Evolutionary conservation across 1,284 basidiomycete species (phyloP).

Genomic region (Golubevia pallescens): DNA sequence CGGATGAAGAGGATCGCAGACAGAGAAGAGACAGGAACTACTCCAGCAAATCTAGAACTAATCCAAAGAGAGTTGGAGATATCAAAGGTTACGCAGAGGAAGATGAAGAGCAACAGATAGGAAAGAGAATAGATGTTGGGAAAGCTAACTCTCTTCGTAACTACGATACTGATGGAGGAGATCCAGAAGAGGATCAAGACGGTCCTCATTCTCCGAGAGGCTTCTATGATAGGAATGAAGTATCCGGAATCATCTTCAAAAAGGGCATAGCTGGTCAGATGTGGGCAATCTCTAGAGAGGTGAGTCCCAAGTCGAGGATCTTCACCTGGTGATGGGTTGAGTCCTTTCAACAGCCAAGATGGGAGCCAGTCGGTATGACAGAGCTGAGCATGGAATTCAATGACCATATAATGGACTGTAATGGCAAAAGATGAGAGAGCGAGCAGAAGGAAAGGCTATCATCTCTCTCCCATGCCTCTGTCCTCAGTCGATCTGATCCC

Average conservation of each 20-base stretch:
- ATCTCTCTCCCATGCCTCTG: neutral
- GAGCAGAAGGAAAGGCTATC: slow-evolving; percentile 1
- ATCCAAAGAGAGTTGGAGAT: neutral
- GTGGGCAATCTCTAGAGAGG: slow-evolving; percentile 44
- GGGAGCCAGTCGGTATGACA: too few relatives aligned
- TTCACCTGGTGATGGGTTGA: neutral
- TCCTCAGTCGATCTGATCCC: neutral
- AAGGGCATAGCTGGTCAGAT: slow-evolving; percentile 12
- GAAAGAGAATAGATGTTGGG: neutral
- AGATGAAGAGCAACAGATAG: neutral
- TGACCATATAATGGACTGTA: neutral
- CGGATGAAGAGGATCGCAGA: neutral
- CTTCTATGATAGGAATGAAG: neutral
- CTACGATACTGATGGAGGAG: neutral
- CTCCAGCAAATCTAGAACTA: neutral
- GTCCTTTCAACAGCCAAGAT: slow-evolving; percentile 5
- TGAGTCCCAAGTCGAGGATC: too few relatives aligned
- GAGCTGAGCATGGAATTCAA: slow-evolving; percentile 3
- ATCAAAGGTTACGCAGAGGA: neutral
- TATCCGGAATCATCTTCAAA: neutral
- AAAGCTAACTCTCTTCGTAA: neutral
- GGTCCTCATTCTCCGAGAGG: neutral
- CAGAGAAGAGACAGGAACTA: neutral
- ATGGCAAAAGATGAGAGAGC: neutral
- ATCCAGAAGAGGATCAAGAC: neutral